Evolutionary conservation across 2,329 filamentous ascomycete genomes (phyloP).

Genomic region (Fusarium tanahbumbuense): DNA sequence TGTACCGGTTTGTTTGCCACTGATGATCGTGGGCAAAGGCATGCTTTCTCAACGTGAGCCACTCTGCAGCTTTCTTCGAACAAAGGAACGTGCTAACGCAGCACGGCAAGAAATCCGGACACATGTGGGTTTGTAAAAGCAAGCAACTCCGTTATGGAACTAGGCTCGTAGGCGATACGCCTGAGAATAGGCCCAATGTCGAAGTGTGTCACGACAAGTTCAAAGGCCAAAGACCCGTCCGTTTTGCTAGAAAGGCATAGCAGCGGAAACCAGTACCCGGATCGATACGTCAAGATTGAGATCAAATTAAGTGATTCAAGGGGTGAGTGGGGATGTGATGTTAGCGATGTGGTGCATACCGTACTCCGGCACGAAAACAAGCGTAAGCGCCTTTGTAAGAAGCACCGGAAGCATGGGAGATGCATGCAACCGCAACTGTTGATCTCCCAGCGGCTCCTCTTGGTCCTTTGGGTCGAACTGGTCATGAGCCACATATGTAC

Average conservation of each 20-base stretch:
- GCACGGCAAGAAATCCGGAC: conserved; percentile 17
- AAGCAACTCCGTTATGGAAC: conserved; percentile 12
- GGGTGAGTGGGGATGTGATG: conserved; percentile 36
- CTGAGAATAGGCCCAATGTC: conserved; percentile 11
- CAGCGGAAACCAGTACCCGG: conserved; percentile 2
- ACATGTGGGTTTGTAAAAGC: conserved; percentile 15
- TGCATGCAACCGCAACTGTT: conserved; percentile 4
- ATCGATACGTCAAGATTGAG: conserved; percentile 1
- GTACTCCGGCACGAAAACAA: conserved; percentile 1
- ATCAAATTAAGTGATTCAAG: conserved; percentile 34
- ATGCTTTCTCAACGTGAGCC: conserved; percentile 18
- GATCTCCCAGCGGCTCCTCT: neutral
- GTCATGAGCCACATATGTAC: conserved; percentile 1
- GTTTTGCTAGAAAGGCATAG: conserved; percentile 2
- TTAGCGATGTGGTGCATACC: conserved; percentile 10
- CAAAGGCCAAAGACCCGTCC: conserved; percentile 17
- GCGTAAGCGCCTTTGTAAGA: conserved; percentile 16
- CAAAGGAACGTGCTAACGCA: conserved; percentile 29
- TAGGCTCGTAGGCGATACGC: conserved; percentile 27
- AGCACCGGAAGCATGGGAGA: neutral
- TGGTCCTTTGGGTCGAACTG: neutral
- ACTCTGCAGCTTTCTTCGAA: conserved; percentile 12
- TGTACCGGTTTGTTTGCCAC: conserved; percentile 29
- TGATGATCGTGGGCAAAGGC: neutral
- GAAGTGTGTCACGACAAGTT: conserved; percentile 25